Conservation (phyloP, 2,329 filamentous ascomycete species). For the Aureobasidium sp. region DNA sequence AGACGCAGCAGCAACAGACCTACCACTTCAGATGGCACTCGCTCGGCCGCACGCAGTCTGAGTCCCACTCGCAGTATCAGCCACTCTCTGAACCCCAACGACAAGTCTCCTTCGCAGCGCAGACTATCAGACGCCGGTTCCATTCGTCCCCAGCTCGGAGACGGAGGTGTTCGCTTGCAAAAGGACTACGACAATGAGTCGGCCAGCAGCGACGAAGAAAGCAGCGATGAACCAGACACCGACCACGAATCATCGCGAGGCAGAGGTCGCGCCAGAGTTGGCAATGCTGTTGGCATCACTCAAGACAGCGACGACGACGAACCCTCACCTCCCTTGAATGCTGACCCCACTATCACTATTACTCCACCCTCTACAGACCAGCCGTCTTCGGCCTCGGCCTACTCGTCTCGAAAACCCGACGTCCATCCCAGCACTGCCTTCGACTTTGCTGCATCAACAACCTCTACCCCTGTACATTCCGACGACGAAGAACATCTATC, state of each 20-base stretch:
- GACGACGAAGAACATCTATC: conserved; percentile 78
- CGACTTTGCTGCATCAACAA: conserved; percentile 55
- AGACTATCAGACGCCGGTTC: conserved; percentile 10
- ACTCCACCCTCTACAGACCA: conserved; percentile 16
- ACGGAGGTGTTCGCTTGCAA: conserved; percentile 11
- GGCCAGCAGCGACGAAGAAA: conserved; percentile 23
- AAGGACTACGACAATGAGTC: conserved; percentile 13
- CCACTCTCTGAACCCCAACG: background rate
- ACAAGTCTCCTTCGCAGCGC: conserved; percentile 3
- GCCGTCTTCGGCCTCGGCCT: background rate
- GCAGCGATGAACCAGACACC: conserved; percentile 23
- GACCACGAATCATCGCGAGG: conserved; percentile 15
- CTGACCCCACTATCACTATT: conserved; percentile 21
- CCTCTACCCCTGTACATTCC: conserved; percentile 60
- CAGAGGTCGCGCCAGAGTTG: conserved; percentile 14
- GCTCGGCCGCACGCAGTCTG: conserved; percentile 6
- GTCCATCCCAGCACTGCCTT: conserved; percentile 76
- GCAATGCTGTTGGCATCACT: conserved; percentile 9
- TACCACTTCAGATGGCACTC: background rate
- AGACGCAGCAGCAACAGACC: conserved; percentile 9
- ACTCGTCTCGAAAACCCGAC: conserved; percentile 35
- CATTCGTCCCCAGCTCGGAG: conserved; percentile 3
- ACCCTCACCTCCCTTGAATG: conserved; percentile 8
- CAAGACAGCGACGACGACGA: conserved; percentile 13
- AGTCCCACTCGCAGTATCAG: conserved; percentile 5